These are phyloP conservation scores for Calvatia gigantea DNA, from an alignment of 768 basidiomycete species.

Conservation along the genomic window DNA sequence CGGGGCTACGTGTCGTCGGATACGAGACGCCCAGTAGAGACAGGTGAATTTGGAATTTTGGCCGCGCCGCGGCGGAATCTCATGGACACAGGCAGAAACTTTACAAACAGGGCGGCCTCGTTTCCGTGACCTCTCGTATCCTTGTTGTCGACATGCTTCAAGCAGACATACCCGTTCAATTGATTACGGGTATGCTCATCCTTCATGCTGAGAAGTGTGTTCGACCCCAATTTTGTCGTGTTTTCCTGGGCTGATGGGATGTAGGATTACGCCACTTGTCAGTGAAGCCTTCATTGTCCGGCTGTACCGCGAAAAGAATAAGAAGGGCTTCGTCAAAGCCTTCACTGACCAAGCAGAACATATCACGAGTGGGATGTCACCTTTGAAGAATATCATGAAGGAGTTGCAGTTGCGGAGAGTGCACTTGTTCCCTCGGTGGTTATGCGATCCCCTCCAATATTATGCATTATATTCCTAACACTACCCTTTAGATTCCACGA, in stretches of 20 bases:
- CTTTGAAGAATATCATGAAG: conserved; percentile 88
- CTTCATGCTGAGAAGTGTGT: conserved; percentile 86
- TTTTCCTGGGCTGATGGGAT: not conserved
- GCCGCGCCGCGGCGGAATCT: not conserved
- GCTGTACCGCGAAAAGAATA: conserved; percentile 87
- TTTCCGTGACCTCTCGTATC: conserved; percentile 92
- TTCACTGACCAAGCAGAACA: conserved; percentile 97
- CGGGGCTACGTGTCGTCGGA: conserved; percentile 77
- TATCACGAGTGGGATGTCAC: conserved; percentile 89
- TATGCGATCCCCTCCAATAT: not conserved
- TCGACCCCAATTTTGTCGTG: not conserved
- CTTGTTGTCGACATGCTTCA: conserved; percentile 93
- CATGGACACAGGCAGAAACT: conserved; percentile 60
- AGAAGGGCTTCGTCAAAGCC: conserved; percentile 89
- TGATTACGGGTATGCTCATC: conserved; percentile 87
- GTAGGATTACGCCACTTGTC: conserved; percentile 78
- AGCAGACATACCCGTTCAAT: conserved; percentile 75
- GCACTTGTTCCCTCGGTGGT: conserved; percentile 86
- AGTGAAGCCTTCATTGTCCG: conserved; percentile 93
- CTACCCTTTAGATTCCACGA: conserved; percentile 78
- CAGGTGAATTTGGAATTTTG: conserved; percentile 45
- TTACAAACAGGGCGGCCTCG: conserved; percentile 84
- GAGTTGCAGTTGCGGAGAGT: conserved; percentile 88
- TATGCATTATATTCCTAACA: not conserved
- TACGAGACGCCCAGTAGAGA: conserved; percentile 80